Conservation (phyloP, 306 rosid species). For the Cicer arietinum region DNA sequence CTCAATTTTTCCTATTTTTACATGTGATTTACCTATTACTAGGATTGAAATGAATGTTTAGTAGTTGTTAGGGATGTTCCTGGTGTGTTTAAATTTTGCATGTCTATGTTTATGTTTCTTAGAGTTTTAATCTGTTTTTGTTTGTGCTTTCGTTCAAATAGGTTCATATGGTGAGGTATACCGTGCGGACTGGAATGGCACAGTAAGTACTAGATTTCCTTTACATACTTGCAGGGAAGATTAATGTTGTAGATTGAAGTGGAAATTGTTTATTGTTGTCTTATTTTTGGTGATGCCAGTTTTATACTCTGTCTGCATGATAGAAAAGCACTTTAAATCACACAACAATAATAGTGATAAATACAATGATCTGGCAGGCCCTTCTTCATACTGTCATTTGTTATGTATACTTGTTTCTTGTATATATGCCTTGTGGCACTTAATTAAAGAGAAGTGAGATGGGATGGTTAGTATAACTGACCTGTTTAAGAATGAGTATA, state of each 20-base stretch:
- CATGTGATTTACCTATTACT: constrained; percentile 13
- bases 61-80: constrained; percentile 23
- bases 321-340: constrained; percentile 17
- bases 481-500: constrained; percentile 5
- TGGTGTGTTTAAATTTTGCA: constrained; percentile 28
- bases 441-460: constrained; percentile 22
- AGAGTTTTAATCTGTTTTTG: constrained; percentile 29
- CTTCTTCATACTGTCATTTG: constrained; percentile 13
- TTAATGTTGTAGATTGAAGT: constrained; percentile 37
- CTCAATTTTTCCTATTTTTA: constrained; percentile 12
- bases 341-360: neutral
- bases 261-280: constrained; percentile 34
- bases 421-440: neutral
- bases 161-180: constrained; percentile 99
- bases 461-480: neutral
- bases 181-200: constrained; percentile 98
- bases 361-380: neutral
- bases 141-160: constrained; percentile 49
- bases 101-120: constrained; percentile 27
- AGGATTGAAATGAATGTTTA: constrained; percentile 22
- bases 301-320: constrained; percentile 19
- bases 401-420: constrained; percentile 12
- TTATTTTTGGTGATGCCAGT: constrained; percentile 18
- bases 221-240: constrained; percentile 19
- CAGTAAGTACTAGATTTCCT: constrained; percentile 68